These are phyloP conservation scores for Orbilia ellipsospora DNA, from an alignment of 2,329 filamentous ascomycete genomes.

Conservation along the genomic window DNA sequence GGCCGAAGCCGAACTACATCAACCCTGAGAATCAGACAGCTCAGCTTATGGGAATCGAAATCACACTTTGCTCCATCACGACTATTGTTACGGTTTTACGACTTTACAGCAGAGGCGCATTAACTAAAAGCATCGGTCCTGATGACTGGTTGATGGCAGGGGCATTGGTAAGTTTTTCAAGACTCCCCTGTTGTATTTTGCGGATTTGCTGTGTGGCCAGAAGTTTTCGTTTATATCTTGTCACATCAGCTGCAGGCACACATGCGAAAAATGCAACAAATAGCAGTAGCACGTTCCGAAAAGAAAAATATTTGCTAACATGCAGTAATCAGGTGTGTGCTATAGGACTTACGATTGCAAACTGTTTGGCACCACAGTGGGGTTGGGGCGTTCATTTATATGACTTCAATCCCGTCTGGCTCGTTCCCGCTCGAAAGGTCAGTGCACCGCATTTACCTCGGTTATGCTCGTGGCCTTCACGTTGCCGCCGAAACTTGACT, in stretches of 20 bases:
- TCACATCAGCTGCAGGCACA: too few species aligned
- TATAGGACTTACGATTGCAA: conserved; percentile 38
- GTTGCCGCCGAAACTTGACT: too few species aligned
- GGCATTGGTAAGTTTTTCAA: conserved; percentile 60
- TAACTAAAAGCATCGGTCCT: conserved; percentile 61
- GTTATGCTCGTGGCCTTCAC: conserved; percentile 12
- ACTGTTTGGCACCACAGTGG: conserved; percentile 51
- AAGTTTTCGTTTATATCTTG: too few species aligned
- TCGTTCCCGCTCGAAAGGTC: conserved; percentile 52
- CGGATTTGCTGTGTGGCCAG: too few species aligned
- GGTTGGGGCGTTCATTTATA: conserved; percentile 54
- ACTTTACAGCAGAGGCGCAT: conserved; percentile 62
- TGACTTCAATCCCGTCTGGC: conserved; percentile 48
- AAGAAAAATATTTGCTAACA: conserved; percentile 11
- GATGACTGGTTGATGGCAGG: conserved; percentile 65
- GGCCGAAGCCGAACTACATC: conserved; percentile 63
- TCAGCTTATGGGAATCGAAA: conserved; percentile 62
- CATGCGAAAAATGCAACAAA: neutral
- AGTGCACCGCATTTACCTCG: conserved; percentile 40
- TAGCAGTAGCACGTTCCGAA: neutral
- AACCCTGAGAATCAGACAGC: conserved; percentile 63
- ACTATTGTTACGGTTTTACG: conserved; percentile 62
- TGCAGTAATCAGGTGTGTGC: conserved; percentile 26
- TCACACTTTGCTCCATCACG: conserved; percentile 61
- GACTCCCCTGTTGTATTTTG: conserved; percentile 57